Conservation (phyloP, 2,329 filamentous ascomycete genomes). For the Ceratocystis variospora region DNA sequence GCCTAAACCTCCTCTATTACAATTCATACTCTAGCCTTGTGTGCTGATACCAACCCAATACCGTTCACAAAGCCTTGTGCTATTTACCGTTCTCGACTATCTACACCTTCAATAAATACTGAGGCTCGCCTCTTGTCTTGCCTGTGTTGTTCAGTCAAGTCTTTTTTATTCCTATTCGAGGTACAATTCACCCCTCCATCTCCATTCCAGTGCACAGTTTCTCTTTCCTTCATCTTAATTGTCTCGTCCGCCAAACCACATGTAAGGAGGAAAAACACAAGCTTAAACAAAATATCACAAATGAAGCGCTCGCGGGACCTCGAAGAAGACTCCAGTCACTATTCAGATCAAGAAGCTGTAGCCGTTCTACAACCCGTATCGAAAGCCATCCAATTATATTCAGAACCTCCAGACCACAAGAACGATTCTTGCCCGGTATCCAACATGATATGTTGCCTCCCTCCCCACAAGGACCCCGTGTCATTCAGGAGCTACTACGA, state of each 20-base stretch:
- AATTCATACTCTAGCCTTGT: not conserved
- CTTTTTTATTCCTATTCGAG: conserved; percentile 7
- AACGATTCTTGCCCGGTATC: conserved; percentile 29
- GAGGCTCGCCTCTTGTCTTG: too few species aligned
- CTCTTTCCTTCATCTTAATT: not conserved
- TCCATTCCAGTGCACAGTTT: conserved; percentile 1
- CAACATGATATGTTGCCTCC: conserved; percentile 64
- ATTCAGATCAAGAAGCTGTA: conserved; percentile 3
- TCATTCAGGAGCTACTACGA: conserved; percentile 62
- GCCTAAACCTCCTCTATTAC: not conserved
- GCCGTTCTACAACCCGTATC: conserved; percentile 21
- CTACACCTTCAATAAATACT: not conserved
- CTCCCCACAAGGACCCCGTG: conserved; percentile 59
- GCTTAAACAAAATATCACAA: conserved; percentile 22
- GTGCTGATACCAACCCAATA: not conserved
- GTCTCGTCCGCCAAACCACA: not conserved
- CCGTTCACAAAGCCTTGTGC: not conserved
- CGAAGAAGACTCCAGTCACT: conserved; percentile 28
- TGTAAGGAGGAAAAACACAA: conserved; percentile 11
- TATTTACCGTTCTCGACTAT: not conserved
- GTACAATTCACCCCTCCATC: conserved; percentile 15
- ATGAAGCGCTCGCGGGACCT: conserved; percentile 53
- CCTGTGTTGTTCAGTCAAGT: too few species aligned
- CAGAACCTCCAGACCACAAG: conserved; percentile 22
- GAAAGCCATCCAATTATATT: conserved; percentile 50